Evolutionary conservation across 129 eudicot species (phyloP), one percentile per base, ranked within the genome.

Genomic region (Deinandra increscens): DNA sequence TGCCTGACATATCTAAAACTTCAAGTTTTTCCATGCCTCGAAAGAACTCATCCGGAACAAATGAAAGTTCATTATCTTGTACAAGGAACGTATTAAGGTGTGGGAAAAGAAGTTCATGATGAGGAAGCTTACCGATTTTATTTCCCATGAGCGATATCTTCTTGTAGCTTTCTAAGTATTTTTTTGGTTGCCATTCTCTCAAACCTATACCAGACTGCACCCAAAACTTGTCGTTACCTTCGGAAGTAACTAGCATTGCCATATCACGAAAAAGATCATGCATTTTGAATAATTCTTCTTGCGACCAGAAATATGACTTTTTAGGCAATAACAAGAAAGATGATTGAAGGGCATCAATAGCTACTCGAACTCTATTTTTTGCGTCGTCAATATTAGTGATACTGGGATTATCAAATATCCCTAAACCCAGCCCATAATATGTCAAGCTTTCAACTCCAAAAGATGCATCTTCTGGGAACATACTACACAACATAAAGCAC

Each of bases 261-360:
- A 72, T 66, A 42, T 71, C 68, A 44, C 69, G 76, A 60, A 71
- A 60, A 59, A 71, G 59, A 2, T 72, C 76, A 13, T 72, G 77
- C 77, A 72, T 72, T 61, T 46, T 72, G 8, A 26, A 33, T 1
- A 0, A 0, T 0, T 8, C 20, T 60, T 43, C 4, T 0, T 5
- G 14, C n/a, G n/a, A n/a, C n/a, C n/a, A n/a, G n/a, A n/a, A n/a
- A n/a, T n/a, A n/a, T n/a, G n/a, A 1, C 2, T 1, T 5, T 33
- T 2, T 58, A 0, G 3, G 0, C 41, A 61, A 38, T 15, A 72
- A 72, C 15, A 73, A 46, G 5, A 6, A 4, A 11, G 63, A 61
- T 4, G 77, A 62, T 20, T 4, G 61, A 13, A 73, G 70, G 20
- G 9, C 9, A 1, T 39, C 10, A 3, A 46, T 31, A 3, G 61